A percentile compares a stretch with the other conserved stretches of the same genome.
Conservation (phyloP, 495 filamentous ascomycete genomes). For the Filosporella fistucella region DNA sequence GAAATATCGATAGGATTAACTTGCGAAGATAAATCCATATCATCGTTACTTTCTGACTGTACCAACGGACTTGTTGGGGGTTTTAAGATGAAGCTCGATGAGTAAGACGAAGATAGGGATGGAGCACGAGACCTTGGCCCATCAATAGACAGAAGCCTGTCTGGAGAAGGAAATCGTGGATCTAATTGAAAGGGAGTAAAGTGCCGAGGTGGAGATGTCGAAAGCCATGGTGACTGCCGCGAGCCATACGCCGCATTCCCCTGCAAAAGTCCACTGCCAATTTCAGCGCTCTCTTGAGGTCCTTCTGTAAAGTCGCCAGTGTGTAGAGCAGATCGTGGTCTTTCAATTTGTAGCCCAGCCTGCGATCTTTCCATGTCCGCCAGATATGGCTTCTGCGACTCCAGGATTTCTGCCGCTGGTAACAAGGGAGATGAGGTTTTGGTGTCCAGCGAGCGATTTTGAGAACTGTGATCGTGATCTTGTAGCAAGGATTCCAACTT, state of each 20-base stretch:
- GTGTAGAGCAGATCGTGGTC: constrained; percentile 83
- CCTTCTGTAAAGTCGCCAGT: constrained; percentile 78
- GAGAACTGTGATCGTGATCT: constrained; percentile 16
- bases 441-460: constrained; percentile 7
- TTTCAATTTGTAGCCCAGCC: constrained; percentile 61
- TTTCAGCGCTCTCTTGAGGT: constrained; percentile 11
- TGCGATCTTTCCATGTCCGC: constrained; percentile 11
- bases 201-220: constrained; percentile 42
- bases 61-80: constrained; percentile 90
- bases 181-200: constrained; percentile 36
- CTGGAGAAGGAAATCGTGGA: constrained; percentile 21
- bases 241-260: constrained; percentile 21
- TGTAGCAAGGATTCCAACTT: constrained; percentile 18
- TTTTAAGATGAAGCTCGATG: constrained; percentile 80
- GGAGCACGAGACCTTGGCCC: constrained; percentile 40
- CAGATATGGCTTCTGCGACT: background rate
- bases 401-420: constrained; percentile 18
- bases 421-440: constrained; percentile 13
- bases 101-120: constrained; percentile 69
- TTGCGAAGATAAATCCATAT: constrained; percentile 57
- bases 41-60: constrained; percentile 83
- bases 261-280: constrained; percentile 12
- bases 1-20: constrained; percentile 33
- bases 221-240: constrained; percentile 22
- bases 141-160: constrained; percentile 5